Evolutionary conservation across 163 green algal species (phyloP), one percentile per base, ranked within the genome.

Genomic region (Chlamydomonas reinhardtii): DNA sequence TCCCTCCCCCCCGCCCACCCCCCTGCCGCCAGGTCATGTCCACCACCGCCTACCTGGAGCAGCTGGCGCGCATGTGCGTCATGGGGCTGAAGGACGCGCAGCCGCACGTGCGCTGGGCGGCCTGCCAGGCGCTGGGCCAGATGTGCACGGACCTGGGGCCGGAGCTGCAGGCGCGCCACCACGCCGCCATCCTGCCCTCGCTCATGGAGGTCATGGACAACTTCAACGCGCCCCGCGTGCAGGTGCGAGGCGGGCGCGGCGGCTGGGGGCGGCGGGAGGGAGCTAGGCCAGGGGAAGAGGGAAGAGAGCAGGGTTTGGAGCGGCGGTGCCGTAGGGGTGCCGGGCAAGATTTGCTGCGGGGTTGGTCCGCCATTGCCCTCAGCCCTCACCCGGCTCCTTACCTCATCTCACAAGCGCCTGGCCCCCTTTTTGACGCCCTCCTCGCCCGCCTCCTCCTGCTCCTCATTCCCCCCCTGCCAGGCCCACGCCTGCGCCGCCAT

Each of bases 121-220:
- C 97, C 0, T 99, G 98, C 91, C 98, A 99, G 91, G 97, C 97
- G 16, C 87, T 99, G 35, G 98, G 98, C 5, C 98, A 99, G 94
- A 95, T 99, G 93, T 99, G 96, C 93, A 99, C 97, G 0, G 98
- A 99, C 94, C 92, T 99, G 79, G 96, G 96, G 0, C 98, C 98
- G 20, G 94, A 98, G 62, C 88, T 99, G 56, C 96, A 99, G 92
- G 92, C 95, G 9, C 85, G 83, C 8, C 85, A 95, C 82, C 94
- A 96, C 59, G 88, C 89, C 24, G 78, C 70, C 34, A 92, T 97
- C 22, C 84, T 99, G 85, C 97, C 96, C 0, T 94, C 91, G 27
- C 93, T 99, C 27, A 94, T 99, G 84, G 76, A 68, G 0, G 91
- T 95, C 31, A 99, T 99, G 97, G 94, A 98, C 76, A 95, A 99